phyloP scores from a whole-genome alignment of 345 rosid genomes.

The Eucalyptus shirleyi region DNA sequence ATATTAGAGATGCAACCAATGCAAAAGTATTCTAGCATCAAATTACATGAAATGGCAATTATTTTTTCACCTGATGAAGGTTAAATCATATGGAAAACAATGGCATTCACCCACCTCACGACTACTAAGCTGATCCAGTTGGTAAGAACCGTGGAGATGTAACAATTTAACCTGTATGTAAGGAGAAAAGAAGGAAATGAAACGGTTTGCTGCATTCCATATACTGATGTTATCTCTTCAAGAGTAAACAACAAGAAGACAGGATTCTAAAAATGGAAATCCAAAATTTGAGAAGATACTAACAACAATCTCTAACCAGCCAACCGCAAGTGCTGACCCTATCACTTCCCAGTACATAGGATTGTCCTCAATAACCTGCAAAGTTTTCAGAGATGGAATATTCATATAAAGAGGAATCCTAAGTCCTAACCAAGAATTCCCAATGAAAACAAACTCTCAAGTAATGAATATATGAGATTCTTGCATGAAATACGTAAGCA shows the following conservation, averaged over 20 bases:
- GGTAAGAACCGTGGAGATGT: slow-evolving; percentile 89
- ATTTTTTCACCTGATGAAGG: not conserved
- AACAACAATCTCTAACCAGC: slow-evolving; percentile 92
- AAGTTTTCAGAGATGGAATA: not conserved
- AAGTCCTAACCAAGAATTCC: not conserved
- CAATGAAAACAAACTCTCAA: not conserved
- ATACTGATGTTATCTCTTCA: not conserved
- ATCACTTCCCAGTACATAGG: slow-evolving; percentile 80
- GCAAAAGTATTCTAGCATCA: not conserved
- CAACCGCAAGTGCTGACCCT: slow-evolving; percentile 72
- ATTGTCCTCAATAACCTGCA: slow-evolving; percentile 71
- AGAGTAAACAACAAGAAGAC: not conserved
- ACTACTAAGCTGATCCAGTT: slow-evolving; percentile 71
- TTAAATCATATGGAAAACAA: not conserved
- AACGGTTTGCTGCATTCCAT: not conserved
- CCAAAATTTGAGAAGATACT: not conserved
- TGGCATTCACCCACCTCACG: slow-evolving; percentile 64
- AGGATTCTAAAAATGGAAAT: not conserved
- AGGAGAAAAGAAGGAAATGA: not conserved
- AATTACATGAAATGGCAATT: not conserved
- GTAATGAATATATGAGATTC: not conserved
- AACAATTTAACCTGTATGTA: slow-evolving; percentile 67
- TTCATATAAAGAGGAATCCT: not conserved
- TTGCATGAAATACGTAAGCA: not conserved
- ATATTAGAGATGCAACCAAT: not conserved